Evolutionary conservation across 768 basidiomycete genomes (phyloP).

Genomic region (Hortiboletus campestris): DNA sequence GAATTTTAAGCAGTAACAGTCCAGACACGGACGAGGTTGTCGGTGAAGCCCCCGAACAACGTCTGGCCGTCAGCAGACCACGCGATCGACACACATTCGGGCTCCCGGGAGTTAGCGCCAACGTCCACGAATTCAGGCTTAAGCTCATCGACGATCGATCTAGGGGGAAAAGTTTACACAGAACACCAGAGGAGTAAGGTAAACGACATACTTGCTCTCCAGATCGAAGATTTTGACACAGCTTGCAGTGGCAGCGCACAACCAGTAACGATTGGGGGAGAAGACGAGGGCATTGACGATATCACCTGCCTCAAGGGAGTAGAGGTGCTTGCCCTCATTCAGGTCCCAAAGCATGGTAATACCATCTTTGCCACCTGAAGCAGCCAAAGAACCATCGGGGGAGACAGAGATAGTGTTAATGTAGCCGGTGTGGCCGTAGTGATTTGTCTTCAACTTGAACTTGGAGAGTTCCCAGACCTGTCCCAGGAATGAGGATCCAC

Average conservation of each 20-base stretch:
- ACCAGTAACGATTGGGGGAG: slow-evolving; percentile 99
- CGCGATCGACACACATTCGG: slow-evolving; percentile 94
- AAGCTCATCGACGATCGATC: slow-evolving; percentile 98
- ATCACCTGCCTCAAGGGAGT: slow-evolving; percentile 98
- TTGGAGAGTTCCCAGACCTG: slow-evolving; percentile 99
- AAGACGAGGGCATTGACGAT: slow-evolving; percentile 99
- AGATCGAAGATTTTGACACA: slow-evolving; percentile 99
- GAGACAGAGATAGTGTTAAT: slow-evolving; percentile 99
- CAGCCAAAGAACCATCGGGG: slow-evolving; percentile 97
- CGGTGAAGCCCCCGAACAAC: slow-evolving; percentile 95
- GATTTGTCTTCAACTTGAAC: slow-evolving; percentile 99
- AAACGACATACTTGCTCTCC: slow-evolving; percentile 86
- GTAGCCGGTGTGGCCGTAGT: slow-evolving; percentile 99
- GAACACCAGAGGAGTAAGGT: not conserved
- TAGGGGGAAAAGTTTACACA: slow-evolving; percentile 28
- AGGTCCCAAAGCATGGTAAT: slow-evolving; percentile 99
- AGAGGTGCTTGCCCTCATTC: slow-evolving; percentile 99
- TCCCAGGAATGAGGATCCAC: slow-evolving; percentile 31
- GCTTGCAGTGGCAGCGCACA: slow-evolving; percentile 96
- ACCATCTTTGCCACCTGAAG: slow-evolving; percentile 98
- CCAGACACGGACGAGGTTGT: slow-evolving; percentile 93
- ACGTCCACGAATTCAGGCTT: slow-evolving; percentile 89
- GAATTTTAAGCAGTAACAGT: slow-evolving; percentile 58
- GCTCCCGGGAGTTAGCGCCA: slow-evolving; percentile 66
- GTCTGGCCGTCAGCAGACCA: slow-evolving; percentile 99